Conservation (phyloP, 352 stramenopile genomes). For the Peronospora destructor region DNA sequence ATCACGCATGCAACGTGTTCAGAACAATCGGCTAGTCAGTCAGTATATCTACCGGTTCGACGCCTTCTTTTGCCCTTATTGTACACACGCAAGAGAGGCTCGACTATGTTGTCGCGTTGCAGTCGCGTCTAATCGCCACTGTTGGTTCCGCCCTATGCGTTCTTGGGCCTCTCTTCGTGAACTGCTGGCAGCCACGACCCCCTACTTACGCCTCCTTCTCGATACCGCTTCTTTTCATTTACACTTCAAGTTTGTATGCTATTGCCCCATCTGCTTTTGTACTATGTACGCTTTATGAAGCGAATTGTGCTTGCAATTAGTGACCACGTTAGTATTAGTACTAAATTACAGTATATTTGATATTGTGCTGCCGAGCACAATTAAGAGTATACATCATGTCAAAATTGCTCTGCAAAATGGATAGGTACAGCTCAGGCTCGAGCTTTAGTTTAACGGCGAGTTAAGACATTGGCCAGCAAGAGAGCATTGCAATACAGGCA, state of each 20-base stretch:
- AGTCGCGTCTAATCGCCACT: slow-evolving; percentile 2
- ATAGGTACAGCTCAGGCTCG: no score
- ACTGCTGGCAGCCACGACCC: slow-evolving; percentile 15
- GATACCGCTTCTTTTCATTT: slow-evolving; percentile 5
- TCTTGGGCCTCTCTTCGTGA: slow-evolving; percentile 14
- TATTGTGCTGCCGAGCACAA: neutral
- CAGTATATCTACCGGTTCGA: slow-evolving; percentile 25
- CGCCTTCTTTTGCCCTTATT: slow-evolving; percentile 22
- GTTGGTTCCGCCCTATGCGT: slow-evolving; percentile 9
- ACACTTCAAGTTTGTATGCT: slow-evolving; percentile 21
- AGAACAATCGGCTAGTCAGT: slow-evolving; percentile 4
- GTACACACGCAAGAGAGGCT: slow-evolving; percentile 7
- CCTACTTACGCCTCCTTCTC: slow-evolving; percentile 16
- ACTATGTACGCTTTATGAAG: slow-evolving; percentile 4
- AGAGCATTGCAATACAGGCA: no score
- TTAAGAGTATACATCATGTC: no score
- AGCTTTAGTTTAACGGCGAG: no score
- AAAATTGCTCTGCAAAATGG: no score
- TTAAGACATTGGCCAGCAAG: no score
- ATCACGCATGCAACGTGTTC: slow-evolving; percentile 7
- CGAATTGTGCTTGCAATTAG: slow-evolving; percentile 15
- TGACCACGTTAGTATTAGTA: slow-evolving; percentile 1
- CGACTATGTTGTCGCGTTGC: slow-evolving; percentile 13
- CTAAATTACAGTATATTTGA: neutral
- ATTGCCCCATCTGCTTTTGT: slow-evolving; percentile 2